These are phyloP conservation scores for Colletotrichum phormii DNA, from an alignment of 2,329 filamentous ascomycete species.

Conservation along the genomic window DNA sequence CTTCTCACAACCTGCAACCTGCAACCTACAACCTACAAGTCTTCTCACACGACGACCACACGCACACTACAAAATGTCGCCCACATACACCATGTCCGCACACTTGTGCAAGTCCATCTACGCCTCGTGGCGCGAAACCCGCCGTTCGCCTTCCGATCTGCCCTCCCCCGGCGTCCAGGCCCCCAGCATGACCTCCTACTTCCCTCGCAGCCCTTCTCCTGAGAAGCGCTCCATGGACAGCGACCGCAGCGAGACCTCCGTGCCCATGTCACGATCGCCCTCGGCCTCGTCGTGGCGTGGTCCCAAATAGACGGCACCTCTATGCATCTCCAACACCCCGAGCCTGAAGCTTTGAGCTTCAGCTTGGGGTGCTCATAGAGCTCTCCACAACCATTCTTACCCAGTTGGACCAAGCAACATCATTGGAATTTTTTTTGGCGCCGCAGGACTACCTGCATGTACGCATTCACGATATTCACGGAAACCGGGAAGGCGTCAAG, in stretches of 20 bases:
- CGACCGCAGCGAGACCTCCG: slow-evolving; percentile 50
- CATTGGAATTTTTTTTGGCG: not conserved
- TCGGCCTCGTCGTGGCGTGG: slow-evolving; percentile 41
- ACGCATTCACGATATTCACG: slow-evolving; percentile 3
- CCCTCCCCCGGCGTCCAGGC: slow-evolving; percentile 41
- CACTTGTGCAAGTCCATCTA: slow-evolving; percentile 71
- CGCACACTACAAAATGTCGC: slow-evolving; percentile 58
- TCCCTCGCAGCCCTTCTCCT: slow-evolving; percentile 39
- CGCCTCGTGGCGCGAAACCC: slow-evolving; percentile 67
- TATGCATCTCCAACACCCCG: not conserved
- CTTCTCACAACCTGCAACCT: not conserved
- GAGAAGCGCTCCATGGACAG: slow-evolving; percentile 62
- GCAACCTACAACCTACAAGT: not conserved
- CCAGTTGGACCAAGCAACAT: not conserved
- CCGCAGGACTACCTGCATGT: not conserved
- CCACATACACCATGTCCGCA: slow-evolving; percentile 71
- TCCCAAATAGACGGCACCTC: slow-evolving; percentile 16
- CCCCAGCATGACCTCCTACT: slow-evolving; percentile 45
- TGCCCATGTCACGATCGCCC: slow-evolving; percentile 45
- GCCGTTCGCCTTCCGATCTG: slow-evolving; percentile 52
- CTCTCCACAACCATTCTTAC: not conserved
- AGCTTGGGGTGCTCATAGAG: not conserved
- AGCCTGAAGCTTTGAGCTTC: not conserved
- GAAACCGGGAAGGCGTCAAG: not conserved
- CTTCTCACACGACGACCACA: slow-evolving; percentile 17